phyloP scores from a whole-genome alignment of 2,329 filamentous ascomycete genomes.

The Trichoderma koningii region DNA sequence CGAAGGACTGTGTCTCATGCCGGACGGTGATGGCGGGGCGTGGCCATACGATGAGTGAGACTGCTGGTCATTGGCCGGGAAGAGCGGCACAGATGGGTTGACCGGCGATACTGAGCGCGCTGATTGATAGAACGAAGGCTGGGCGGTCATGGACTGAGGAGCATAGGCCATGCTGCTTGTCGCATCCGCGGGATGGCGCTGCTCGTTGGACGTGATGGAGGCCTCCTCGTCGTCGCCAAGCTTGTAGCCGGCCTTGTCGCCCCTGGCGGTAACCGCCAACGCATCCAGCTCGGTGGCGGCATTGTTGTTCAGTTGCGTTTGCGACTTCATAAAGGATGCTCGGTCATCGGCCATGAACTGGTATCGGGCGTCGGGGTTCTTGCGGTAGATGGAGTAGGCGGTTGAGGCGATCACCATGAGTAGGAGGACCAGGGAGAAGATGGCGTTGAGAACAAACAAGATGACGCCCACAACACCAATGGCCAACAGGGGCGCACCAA shows the following conservation, averaged over 20 bases:
- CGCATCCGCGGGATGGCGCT: constrained; percentile 5
- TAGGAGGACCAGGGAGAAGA: constrained; percentile 78
- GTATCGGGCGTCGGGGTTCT: constrained; percentile 93
- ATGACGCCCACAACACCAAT: constrained; percentile 86
- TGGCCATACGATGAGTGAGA: constrained; percentile 8
- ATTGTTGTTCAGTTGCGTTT: constrained; percentile 66
- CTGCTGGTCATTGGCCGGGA: constrained; percentile 19
- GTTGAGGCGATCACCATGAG: constrained; percentile 70
- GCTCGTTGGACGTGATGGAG: constrained; percentile 43
- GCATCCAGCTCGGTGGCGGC: constrained; percentile 85
- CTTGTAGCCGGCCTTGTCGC: constrained; percentile 65
- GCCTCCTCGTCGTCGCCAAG: constrained; percentile 46
- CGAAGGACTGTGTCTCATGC: constrained; percentile 1
- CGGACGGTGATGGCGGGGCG: constrained; percentile 35
- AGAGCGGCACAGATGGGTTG: constrained; percentile 23
- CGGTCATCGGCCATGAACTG: constrained; percentile 96
- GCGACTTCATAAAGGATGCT: constrained; percentile 96
- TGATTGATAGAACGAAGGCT: constrained; percentile 9
- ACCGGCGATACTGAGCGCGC: constrained; percentile 14
- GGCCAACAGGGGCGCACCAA: constrained; percentile 79
- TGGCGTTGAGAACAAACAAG: constrained; percentile 85
- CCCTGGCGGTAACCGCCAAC: constrained; percentile 82
- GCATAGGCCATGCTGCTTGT: constrained; percentile 16
- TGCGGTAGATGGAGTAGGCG: constrained; percentile 75
- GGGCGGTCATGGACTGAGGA: constrained; percentile 16